Evolutionary conservation across 2,329 filamentous ascomycete genomes (phyloP).

Genomic region (Colletotrichum lindemuthianum): DNA sequence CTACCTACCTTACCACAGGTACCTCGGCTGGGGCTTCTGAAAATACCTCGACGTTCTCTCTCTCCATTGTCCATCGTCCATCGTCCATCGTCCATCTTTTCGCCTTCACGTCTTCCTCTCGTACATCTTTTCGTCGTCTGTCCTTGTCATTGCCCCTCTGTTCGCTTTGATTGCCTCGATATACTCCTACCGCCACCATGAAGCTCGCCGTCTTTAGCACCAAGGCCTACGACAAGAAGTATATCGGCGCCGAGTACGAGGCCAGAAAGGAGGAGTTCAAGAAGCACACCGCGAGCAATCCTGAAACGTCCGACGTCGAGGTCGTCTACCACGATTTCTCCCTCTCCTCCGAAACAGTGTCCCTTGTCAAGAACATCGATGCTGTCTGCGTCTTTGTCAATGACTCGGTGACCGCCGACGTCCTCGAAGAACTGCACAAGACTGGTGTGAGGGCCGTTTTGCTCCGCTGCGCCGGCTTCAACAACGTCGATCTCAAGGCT

Average conservation of each 20-base stretch:
- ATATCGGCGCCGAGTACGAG: conserved; percentile 54
- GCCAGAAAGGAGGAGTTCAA: conserved; percentile 23
- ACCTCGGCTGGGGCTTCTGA: too few species aligned
- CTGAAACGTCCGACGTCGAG: conserved; percentile 51
- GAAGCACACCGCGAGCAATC: conserved; percentile 44
- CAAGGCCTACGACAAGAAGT: conserved; percentile 70
- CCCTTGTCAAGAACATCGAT: conserved; percentile 56
- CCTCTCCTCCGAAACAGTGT: conserved; percentile 64
- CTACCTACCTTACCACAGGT: too few species aligned
- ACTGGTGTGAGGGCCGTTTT: conserved; percentile 67
- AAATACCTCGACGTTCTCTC: too few species aligned
- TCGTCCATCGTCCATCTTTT: neutral
- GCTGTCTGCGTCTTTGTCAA: conserved; percentile 78
- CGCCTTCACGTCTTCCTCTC: neutral
- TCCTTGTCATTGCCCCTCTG: neutral
- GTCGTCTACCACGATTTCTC: conserved; percentile 68
- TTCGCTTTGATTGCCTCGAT: neutral
- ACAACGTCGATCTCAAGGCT: conserved; percentile 70
- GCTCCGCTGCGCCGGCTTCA: conserved; percentile 74
- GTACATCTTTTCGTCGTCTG: neutral
- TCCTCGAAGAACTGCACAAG: conserved; percentile 60
- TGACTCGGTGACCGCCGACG: conserved; percentile 62
- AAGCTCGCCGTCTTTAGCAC: conserved; percentile 72
- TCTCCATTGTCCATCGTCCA: too few species aligned
- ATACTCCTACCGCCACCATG: conserved; percentile 47